These are phyloP conservation scores for Penicillium sp. DNA, from an alignment of 2,329 filamentous ascomycete genomes.

Conservation along the genomic window DNA sequence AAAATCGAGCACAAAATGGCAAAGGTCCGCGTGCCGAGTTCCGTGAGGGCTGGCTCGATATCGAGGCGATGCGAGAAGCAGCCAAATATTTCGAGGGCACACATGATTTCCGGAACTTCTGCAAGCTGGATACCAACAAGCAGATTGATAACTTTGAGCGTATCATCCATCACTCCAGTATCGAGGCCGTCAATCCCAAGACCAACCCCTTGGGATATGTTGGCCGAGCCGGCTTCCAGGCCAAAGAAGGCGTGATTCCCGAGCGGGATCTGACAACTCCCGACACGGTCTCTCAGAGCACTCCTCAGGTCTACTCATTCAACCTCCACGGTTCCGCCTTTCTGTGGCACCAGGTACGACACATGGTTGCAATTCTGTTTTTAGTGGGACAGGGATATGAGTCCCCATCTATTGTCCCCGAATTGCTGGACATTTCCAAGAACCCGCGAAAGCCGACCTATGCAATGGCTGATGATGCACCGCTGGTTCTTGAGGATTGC, in stretches of 20 bases:
- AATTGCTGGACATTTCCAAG: slow-evolving; percentile 67
- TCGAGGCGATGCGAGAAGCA: slow-evolving; percentile 78
- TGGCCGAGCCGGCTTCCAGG: slow-evolving; percentile 45
- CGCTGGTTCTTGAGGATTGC: slow-evolving; percentile 94
- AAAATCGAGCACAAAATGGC: slow-evolving; percentile 27
- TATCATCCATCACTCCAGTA: slow-evolving; percentile 72
- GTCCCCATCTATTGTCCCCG: slow-evolving; percentile 64
- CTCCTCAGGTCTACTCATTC: slow-evolving; percentile 75
- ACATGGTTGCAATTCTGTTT: slow-evolving; percentile 92
- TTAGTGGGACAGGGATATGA: slow-evolving; percentile 86
- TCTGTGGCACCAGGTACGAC: slow-evolving; percentile 95
- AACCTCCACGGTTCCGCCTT: slow-evolving; percentile 87
- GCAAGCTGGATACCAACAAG: slow-evolving; percentile 87
- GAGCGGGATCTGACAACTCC: slow-evolving; percentile 17
- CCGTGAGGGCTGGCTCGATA: slow-evolving; percentile 76
- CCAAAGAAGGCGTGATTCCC: slow-evolving; percentile 22
- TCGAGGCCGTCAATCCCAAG: slow-evolving; percentile 62
- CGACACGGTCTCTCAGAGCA: slow-evolving; percentile 31
- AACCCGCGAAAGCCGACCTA: slow-evolving; percentile 79
- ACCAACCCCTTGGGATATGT: slow-evolving; percentile 57
- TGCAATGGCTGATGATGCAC: slow-evolving; percentile 83
- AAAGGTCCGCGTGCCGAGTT: slow-evolving; percentile 27
- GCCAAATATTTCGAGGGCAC: slow-evolving; percentile 75
- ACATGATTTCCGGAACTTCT: slow-evolving; percentile 96
- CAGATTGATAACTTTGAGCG: slow-evolving; percentile 80